These are phyloP conservation scores for Gonapodya sp. DNA, from an alignment of 192 early-diverging fungal species.

Conservation along the genomic window DNA sequence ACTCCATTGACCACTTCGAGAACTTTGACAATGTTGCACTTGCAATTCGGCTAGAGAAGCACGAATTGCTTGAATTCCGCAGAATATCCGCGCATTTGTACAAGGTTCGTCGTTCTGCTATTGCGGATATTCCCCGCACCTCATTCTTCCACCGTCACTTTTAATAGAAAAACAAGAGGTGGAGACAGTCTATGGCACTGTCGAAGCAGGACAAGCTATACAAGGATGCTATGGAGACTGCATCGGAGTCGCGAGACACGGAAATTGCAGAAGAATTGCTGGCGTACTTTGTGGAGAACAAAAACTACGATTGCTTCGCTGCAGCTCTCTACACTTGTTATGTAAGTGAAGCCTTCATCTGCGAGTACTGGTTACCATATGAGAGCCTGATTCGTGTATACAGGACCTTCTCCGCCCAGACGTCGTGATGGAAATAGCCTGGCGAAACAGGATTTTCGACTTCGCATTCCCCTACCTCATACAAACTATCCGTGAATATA, in stretches of 20 bases:
- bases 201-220: constrained; percentile 96
- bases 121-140: neutral
- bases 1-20: constrained; percentile 88
- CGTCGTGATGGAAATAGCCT: constrained; percentile 86
- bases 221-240: constrained; percentile 99
- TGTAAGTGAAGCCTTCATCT: neutral
- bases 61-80: constrained; percentile 95
- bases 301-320: constrained; percentile 89
- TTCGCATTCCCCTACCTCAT: constrained; percentile 99
- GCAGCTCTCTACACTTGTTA: constrained; percentile 91
- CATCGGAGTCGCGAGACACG: constrained; percentile 74
- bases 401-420: constrained; percentile 81
- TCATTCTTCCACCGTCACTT: neutral
- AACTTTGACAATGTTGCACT: constrained; percentile 91
- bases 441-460: constrained; percentile 79
- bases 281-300: constrained; percentile 87
- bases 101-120: constrained; percentile 37
- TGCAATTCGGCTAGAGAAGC: constrained; percentile 87
- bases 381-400: neutral
- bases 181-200: constrained; percentile 86
- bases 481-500: constrained; percentile 78
- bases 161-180: constrained; percentile 74
- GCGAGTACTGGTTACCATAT: neutral
- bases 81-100: constrained; percentile 92
- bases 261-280: constrained; percentile 91